These are phyloP conservation scores for Melaleuca alternifolia DNA, from an alignment of 345 rosid genomes.

Conservation along the genomic window DNA sequence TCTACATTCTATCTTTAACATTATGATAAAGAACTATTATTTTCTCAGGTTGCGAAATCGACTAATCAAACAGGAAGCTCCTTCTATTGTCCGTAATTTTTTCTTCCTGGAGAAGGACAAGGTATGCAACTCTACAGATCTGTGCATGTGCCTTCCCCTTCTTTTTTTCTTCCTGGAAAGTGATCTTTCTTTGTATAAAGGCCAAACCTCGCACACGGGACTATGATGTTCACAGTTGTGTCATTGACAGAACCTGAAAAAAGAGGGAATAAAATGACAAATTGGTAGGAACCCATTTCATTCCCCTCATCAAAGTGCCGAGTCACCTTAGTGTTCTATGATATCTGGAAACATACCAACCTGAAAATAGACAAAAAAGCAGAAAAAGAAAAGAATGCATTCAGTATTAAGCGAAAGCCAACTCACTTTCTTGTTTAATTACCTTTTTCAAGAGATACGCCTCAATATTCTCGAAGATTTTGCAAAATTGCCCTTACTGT, in stretches of 20 bases:
- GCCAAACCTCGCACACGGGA: conserved; percentile 46
- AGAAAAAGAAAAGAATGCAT: background rate
- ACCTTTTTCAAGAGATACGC: conserved; percentile 56
- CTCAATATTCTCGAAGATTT: conserved; percentile 53
- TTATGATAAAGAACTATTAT: too few species aligned
- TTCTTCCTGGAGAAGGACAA: too few species aligned
- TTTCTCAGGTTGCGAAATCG: too few species aligned
- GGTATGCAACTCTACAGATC: too few species aligned
- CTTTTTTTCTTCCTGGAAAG: conserved; percentile 42
- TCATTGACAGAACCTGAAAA: background rate
- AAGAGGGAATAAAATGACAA: background rate
- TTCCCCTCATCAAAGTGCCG: conserved; percentile 67
- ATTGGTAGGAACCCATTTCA: conserved; percentile 34
- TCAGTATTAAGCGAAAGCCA: background rate
- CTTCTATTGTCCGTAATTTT: too few species aligned
- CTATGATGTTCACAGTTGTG: background rate
- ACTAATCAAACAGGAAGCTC: too few species aligned
- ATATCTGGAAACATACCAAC: conserved; percentile 85
- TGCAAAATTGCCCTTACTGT: conserved; percentile 67
- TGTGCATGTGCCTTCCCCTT: too few species aligned
- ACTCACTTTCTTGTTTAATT: background rate
- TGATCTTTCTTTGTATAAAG: conserved; percentile 62
- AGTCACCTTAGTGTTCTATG: conserved; percentile 62
- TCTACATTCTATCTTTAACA: too few species aligned
- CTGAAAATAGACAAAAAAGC: conserved; percentile 18